Evolutionary conservation across 345 rosid species (phyloP).

Genomic region (Ceriops zippeliana): DNA sequence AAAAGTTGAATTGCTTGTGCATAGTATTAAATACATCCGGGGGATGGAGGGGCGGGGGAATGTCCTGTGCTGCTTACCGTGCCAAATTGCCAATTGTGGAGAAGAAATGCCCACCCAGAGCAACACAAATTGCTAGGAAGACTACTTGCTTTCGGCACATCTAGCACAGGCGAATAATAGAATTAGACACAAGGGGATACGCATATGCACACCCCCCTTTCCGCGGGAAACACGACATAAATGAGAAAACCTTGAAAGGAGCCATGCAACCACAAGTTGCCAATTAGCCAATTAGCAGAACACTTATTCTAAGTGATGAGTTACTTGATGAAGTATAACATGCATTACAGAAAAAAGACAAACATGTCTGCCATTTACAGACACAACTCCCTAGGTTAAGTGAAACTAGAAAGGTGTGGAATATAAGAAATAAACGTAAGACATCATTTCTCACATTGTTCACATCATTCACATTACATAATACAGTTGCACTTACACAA

Average conservation of each 20-base stretch:
- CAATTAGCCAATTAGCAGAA: background rate
- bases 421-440: background rate
- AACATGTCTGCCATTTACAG: no score
- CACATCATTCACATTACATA: conserved; percentile 4
- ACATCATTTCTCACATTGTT: conserved; percentile 10
- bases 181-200: background rate
- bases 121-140: background rate
- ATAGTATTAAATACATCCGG: no score
- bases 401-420: no score
- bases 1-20: no score
- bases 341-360: no score
- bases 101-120: background rate
- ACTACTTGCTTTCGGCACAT: background rate
- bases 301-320: no score
- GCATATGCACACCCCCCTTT: background rate
- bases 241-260: background rate
- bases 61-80: background rate
- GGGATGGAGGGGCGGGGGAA: background rate
- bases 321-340: no score
- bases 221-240: background rate
- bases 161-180: background rate
- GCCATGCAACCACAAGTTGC: background rate
- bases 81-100: background rate
- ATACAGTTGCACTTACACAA: conserved; percentile 19
- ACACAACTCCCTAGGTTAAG: no score